These are phyloP conservation scores for Mucor racemosus DNA, from an alignment of 371 early-diverging fungal species.

Conservation along the genomic window DNA sequence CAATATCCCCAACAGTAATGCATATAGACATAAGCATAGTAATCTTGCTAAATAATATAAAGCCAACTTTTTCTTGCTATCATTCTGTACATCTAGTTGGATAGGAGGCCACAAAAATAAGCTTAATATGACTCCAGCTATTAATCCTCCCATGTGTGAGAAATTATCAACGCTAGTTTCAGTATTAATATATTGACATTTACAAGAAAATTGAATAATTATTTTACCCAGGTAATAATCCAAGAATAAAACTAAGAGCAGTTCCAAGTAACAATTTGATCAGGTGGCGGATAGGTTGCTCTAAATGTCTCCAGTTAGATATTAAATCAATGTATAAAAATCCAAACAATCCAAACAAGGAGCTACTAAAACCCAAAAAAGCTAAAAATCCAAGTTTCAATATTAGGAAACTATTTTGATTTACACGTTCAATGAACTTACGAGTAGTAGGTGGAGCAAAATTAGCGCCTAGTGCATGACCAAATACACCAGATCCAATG, in stretches of 20 bases:
- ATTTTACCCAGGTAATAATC: slow-evolving; percentile 35
- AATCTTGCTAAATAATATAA: slow-evolving; percentile 3
- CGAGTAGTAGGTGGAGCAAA: slow-evolving; percentile 61
- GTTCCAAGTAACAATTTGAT: slow-evolving; percentile 52
- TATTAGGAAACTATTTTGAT: not conserved
- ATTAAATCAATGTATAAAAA: slow-evolving; percentile 73
- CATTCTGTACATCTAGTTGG: not conserved
- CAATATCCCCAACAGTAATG: slow-evolving; percentile 5
- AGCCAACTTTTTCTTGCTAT: not conserved
- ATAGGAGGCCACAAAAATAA: slow-evolving; percentile 8
- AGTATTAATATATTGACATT: not conserved
- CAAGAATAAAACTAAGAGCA: slow-evolving; percentile 23
- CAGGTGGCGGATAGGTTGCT: slow-evolving; percentile 63
- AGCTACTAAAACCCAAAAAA: slow-evolving; percentile 79
- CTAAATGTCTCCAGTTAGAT: slow-evolving; percentile 71
- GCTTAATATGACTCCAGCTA: slow-evolving; percentile 33
- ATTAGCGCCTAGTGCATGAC: slow-evolving; percentile 76
- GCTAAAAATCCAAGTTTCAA: slow-evolving; percentile 30
- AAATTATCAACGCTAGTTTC: slow-evolving; percentile 31
- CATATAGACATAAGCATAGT: slow-evolving; percentile 6
- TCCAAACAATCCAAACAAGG: slow-evolving; percentile 76
- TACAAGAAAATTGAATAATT: not conserved
- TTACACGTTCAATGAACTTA: slow-evolving; percentile 31
- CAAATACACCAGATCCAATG: slow-evolving; percentile 70
- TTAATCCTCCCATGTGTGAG: slow-evolving; percentile 45